Evolutionary conservation across 805 yeast genomes (phyloP), one percentile per base, ranked within the genome.

Genomic region (Peterozyma xylosa): DNA sequence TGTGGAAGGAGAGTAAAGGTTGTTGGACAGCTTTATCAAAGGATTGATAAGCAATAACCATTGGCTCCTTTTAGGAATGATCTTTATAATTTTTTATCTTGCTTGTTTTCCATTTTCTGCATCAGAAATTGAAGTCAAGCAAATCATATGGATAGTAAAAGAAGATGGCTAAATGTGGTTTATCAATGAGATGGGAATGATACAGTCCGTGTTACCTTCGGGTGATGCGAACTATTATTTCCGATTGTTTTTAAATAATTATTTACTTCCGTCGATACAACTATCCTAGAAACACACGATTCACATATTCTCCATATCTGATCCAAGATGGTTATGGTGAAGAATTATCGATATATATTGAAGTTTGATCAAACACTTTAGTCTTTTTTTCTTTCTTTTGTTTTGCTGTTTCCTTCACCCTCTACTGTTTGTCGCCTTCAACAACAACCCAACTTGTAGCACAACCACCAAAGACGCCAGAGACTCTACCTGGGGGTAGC

Each of bases 281-380:
- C 65, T 65, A 76, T 73, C 86, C 86, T 65, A 84, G 65, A 80
- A 54, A 70, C 76, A 57, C 56, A 74, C 88, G 71, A 69, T 72
- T 70, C 78, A 83, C 91, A 82, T 82, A 83, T 83, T 83, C 76
- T 80, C 86, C 89, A 78, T 79, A 78, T 76, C 79, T 70, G 72
- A 67, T 59, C 71, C 68, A 64, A 75, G 82, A 78, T 82, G 88
- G 76, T 74, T 78, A 69, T 79, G 88, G 87, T 76, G 77, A 83
- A 83, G 90, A 80, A 69, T 67, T 73, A 74, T 72, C 74, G 85
- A 76, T 71, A 84, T 86, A 83, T 78, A 60, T 42, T 37, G n/a
- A n/a, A 21, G 7, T 21, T 21, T 21, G 27, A 21, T 5, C 4
- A 5, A 21, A 7, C 7, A 4, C 27, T 7, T 21, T 11, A 33